phyloP scores from a whole-genome alignment of 2,329 filamentous ascomycete genomes.

The Cercospora sp. region DNA sequence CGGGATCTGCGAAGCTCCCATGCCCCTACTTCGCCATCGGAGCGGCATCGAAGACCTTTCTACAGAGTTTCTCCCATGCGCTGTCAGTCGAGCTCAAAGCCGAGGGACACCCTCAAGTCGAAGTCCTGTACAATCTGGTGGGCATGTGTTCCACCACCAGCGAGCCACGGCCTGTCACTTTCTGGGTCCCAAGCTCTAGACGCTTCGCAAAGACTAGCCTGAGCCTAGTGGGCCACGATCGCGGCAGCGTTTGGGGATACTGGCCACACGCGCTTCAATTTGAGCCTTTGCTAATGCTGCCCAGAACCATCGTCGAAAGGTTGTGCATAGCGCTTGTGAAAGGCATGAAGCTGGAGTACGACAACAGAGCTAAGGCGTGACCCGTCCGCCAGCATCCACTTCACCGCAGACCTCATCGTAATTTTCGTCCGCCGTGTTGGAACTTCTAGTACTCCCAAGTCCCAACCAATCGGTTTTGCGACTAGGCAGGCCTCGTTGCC shows the following conservation, averaged over 20 bases:
- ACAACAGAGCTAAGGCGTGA: neutral
- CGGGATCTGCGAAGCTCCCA: conserved; percentile 48
- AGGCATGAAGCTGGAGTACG: conserved; percentile 7
- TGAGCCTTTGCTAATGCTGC: conserved; percentile 12
- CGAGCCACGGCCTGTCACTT: conserved; percentile 18
- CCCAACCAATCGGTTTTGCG: neutral
- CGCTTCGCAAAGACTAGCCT: conserved; percentile 26
- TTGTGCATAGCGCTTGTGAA: conserved; percentile 14
- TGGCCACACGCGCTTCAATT: conserved; percentile 31
- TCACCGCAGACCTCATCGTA: neutral
- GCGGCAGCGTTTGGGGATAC: conserved; percentile 22
- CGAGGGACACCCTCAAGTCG: conserved; percentile 39
- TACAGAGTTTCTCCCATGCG: conserved; percentile 42
- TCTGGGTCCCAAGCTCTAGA: conserved; percentile 20
- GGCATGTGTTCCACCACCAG: conserved; percentile 21
- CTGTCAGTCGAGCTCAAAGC: conserved; percentile 39
- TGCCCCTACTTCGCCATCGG: conserved; percentile 52
- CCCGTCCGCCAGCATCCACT: neutral
- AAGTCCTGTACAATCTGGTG: conserved; percentile 35
- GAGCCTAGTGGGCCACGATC: conserved; percentile 26
- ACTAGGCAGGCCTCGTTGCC: neutral
- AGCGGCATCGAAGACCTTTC: conserved; percentile 48
- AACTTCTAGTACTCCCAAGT: neutral
- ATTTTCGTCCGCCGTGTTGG: neutral
- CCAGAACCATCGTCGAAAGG: conserved; percentile 5